These are phyloP conservation scores for Myriosclerotinia curreyana DNA, from an alignment of 2,329 filamentous ascomycete species.

Conservation along the genomic window DNA sequence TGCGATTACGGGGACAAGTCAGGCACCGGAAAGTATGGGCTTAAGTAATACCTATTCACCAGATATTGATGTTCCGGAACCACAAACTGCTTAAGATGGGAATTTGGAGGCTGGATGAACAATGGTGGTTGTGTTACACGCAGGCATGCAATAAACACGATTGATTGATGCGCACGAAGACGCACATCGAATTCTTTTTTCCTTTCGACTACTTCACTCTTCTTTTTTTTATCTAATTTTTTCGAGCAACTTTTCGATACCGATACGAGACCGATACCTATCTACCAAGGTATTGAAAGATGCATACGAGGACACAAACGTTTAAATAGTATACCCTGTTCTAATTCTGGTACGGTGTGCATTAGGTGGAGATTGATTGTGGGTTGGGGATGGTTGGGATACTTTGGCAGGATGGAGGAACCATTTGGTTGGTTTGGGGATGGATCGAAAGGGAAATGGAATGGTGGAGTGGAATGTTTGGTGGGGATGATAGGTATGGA, in stretches of 20 bases:
- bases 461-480: not conserved
- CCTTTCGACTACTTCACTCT: not conserved
- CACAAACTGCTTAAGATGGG: conserved; percentile 29
- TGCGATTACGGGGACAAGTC: conserved; percentile 14
- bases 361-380: conserved; percentile 3
- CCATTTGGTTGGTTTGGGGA: conserved; percentile 1
- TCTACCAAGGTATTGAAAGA: not conserved
- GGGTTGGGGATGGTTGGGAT: not conserved
- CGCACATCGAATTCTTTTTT: conserved; percentile 1
- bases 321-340: conserved; percentile 18
- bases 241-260: conserved; percentile 9
- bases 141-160: not conserved
- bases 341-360: conserved; percentile 7
- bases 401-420: not conserved
- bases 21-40: conserved; percentile 7
- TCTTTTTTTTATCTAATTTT: conserved; percentile 2
- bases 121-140: not conserved
- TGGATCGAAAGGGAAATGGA: not conserved
- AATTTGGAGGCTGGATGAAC: not conserved
- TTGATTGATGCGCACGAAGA: not conserved
- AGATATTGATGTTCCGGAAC: conserved; percentile 21
- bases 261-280: not conserved
- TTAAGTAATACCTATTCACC: conserved; percentile 16
- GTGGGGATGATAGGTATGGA: not conserved
- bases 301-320: conserved; percentile 3